Evolutionary conservation across 1,139 yeast species (phyloP).

Genomic region (Geotrichum candidum): DNA sequence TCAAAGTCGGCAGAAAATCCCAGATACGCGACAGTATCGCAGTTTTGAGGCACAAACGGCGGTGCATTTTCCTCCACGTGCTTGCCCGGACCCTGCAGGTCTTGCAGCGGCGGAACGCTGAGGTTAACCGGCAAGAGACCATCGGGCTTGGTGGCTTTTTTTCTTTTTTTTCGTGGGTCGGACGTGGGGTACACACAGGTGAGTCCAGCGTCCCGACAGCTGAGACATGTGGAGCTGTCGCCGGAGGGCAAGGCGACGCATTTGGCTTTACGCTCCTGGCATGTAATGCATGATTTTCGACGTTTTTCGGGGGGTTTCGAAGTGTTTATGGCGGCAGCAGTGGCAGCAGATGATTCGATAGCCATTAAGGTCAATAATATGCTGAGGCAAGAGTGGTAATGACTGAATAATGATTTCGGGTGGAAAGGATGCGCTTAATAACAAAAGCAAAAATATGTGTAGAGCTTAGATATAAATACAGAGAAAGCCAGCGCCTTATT

Average conservation of each 20-base stretch:
- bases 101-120: conserved; percentile 13
- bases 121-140: conserved; percentile 3
- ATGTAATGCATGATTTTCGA: conserved; percentile 6
- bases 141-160: background rate
- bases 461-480: background rate
- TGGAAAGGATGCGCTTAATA: background rate
- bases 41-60: conserved; percentile 13
- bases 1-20: conserved; percentile 37
- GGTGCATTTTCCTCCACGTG: conserved; percentile 12
- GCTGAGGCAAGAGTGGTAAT: background rate
- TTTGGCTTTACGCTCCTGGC: conserved; percentile 7
- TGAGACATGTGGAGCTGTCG: background rate
- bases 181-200: background rate
- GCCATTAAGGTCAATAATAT: background rate
- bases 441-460: background rate
- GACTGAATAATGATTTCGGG: background rate
- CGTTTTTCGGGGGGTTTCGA: background rate
- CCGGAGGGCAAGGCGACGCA: background rate
- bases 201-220: background rate
- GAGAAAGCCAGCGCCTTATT: background rate
- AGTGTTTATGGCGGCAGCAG: background rate
- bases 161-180: conserved; percentile 5
- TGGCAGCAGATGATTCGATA: background rate
- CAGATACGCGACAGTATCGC: conserved; percentile 19
- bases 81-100: conserved; percentile 6